Conservation (phyloP, 2,329 filamentous ascomycete species). For the Botryotinia calthae region DNA sequence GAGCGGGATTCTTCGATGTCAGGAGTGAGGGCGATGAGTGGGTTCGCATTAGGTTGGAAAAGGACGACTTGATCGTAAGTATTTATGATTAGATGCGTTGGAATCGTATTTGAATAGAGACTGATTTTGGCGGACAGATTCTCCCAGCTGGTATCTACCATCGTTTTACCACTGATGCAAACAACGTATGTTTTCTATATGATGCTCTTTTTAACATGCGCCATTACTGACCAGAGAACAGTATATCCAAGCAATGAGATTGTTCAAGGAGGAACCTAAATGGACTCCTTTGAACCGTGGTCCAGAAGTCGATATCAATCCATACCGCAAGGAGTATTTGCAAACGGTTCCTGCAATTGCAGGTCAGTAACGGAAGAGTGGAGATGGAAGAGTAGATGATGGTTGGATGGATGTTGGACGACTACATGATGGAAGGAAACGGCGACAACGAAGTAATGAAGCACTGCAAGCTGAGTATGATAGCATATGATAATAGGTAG, state of each 20-base stretch:
- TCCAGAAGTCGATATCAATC: slow-evolving; percentile 73
- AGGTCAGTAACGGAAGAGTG: slow-evolving; percentile 13
- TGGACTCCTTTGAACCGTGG: slow-evolving; percentile 92
- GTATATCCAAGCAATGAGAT: slow-evolving; percentile 93
- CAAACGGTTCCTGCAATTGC: slow-evolving; percentile 26
- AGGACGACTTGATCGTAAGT: slow-evolving; percentile 72
- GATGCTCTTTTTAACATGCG: neutral
- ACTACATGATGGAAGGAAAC: neutral
- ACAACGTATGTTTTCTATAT: slow-evolving; percentile 65
- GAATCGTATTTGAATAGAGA: neutral
- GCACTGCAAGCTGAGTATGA: neutral
- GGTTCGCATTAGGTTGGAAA: slow-evolving; percentile 81
- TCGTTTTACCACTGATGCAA: slow-evolving; percentile 89
- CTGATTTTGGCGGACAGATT: slow-evolving; percentile 47
- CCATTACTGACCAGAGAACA: slow-evolving; percentile 41
- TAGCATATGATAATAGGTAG: neutral
- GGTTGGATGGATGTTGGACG: neutral
- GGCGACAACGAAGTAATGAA: slow-evolving; percentile 1
- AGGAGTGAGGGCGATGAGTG: slow-evolving; percentile 78
- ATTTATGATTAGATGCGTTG: neutral
- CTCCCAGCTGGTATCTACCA: slow-evolving; percentile 95
- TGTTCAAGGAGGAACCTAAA: slow-evolving; percentile 98
- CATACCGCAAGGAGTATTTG: slow-evolving; percentile 76
- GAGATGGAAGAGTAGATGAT: neutral
- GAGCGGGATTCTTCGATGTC: slow-evolving; percentile 91